A percentile compares a stretch with the other conserved stretches of the same genome.
Evolutionary conservation across 129 eudicot species (phyloP).

Genomic region (Helichrysum umbraculigerum): DNA sequence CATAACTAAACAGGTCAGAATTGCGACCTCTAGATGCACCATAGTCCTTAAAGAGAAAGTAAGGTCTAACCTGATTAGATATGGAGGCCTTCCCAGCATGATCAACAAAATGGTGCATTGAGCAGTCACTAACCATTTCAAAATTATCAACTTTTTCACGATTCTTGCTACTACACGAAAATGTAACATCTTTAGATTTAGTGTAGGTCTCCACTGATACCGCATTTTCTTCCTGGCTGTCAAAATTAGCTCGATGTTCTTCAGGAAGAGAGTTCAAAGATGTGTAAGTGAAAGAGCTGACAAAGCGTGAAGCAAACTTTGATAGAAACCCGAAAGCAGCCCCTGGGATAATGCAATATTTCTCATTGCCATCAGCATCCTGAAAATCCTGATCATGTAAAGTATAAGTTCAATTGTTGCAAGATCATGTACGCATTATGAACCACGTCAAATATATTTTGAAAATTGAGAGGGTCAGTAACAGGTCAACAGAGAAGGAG

Average conservation of each 20-base stretch:
- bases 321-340: conserved; percentile 62
- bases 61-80: conserved; percentile 52
- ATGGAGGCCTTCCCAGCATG: conserved; percentile 48
- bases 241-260: conserved; percentile 15
- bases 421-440: background rate
- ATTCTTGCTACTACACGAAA: conserved; percentile 26
- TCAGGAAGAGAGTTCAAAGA: conserved; percentile 24
- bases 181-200: background rate
- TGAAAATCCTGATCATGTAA: conserved; percentile 43
- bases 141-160: conserved; percentile 45
- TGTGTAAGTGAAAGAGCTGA: conserved; percentile 45
- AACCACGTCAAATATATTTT: background rate
- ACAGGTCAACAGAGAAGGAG: background rate
- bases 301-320: conserved; percentile 46
- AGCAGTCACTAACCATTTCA: conserved; percentile 72
- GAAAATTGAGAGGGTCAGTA: background rate
- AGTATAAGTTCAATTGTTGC: conserved; percentile 1
- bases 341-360: conserved; percentile 49
- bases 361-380: conserved; percentile 30
- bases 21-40: background rate
- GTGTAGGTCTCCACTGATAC: conserved; percentile 11
- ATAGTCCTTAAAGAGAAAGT: background rate
- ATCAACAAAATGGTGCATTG: conserved; percentile 74
- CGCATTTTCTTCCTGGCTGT: conserved; percentile 32
- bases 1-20: background rate